These are phyloP conservation scores for Mitragyna speciosa DNA, from an alignment of 257 asterid genomes.

Conservation along the genomic window DNA sequence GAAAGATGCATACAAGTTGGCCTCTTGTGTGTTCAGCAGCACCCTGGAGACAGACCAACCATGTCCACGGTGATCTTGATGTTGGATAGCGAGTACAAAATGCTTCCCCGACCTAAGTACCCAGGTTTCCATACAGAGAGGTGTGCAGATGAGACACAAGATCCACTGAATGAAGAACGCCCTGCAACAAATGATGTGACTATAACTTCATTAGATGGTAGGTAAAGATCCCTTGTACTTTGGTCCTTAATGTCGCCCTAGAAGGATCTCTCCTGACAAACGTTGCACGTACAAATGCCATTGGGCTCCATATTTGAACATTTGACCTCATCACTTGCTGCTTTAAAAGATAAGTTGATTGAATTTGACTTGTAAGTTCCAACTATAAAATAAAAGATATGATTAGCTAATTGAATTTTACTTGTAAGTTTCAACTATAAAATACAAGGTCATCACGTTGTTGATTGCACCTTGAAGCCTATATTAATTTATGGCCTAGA, in stretches of 20 bases:
- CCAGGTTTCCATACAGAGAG: conserved; percentile 45
- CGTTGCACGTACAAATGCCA: not conserved
- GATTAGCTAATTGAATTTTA: not conserved
- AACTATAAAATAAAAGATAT: not conserved
- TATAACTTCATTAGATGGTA: not conserved
- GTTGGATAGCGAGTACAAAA: conserved; percentile 30
- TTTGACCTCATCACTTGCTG: no score
- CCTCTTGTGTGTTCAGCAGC: conserved; percentile 41
- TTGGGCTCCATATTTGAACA: no score
- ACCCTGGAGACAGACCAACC: conserved; percentile 46
- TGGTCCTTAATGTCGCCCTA: not conserved
- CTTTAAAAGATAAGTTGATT: not conserved
- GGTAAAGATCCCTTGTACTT: not conserved
- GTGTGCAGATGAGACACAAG: conserved; percentile 12
- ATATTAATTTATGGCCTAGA: no score
- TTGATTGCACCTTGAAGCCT: not conserved
- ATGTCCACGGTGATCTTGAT: conserved; percentile 45
- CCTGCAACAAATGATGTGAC: not conserved
- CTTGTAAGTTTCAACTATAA: not conserved
- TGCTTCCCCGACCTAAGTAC: conserved; percentile 40
- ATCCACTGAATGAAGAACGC: not conserved
- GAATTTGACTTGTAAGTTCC: not conserved
- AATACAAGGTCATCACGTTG: not conserved
- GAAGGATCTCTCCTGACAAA: not conserved
- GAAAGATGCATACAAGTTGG: conserved; percentile 35